These are phyloP conservation scores for Mentha longifolia DNA, from an alignment of 257 asterid genomes.

Conservation along the genomic window DNA sequence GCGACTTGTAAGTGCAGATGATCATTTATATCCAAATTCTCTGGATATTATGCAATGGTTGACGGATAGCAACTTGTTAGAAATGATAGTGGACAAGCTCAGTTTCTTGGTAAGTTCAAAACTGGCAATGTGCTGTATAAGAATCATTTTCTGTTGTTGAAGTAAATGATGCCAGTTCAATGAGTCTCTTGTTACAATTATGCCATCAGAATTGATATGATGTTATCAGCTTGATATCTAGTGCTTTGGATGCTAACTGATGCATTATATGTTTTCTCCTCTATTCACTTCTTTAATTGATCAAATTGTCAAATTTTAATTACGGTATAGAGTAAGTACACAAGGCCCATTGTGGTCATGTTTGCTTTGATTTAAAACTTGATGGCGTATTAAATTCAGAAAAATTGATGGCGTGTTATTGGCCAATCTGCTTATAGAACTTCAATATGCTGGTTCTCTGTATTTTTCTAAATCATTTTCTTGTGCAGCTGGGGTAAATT, in stretches of 20 bases:
- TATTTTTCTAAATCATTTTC: background rate
- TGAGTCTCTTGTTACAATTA: background rate
- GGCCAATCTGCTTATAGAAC: background rate
- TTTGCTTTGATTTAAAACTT: background rate
- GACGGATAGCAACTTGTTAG: constrained; percentile 84
- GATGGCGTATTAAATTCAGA: too few species aligned
- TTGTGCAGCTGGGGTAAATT: background rate
- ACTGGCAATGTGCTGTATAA: background rate
- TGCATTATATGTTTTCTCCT: background rate
- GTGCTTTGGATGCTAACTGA: constrained; percentile 19
- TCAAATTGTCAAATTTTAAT: background rate
- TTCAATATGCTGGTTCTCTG: background rate
- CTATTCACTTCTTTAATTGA: background rate
- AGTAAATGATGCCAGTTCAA: background rate
- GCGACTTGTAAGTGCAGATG: constrained; percentile 90
- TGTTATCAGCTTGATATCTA: background rate
- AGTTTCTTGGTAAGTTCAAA: constrained; percentile 64
- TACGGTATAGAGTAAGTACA: background rate
- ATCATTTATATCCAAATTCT: constrained; percentile 76
- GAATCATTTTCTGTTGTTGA: constrained; percentile 25
- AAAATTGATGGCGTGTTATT: too few species aligned
- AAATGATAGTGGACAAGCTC: constrained; percentile 94
- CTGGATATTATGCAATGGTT: constrained; percentile 94
- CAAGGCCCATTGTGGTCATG: background rate
- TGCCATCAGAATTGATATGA: background rate